These are phyloP conservation scores for Fusarium paranaense DNA, from an alignment of 2,329 filamentous ascomycete genomes.

Conservation along the genomic window DNA sequence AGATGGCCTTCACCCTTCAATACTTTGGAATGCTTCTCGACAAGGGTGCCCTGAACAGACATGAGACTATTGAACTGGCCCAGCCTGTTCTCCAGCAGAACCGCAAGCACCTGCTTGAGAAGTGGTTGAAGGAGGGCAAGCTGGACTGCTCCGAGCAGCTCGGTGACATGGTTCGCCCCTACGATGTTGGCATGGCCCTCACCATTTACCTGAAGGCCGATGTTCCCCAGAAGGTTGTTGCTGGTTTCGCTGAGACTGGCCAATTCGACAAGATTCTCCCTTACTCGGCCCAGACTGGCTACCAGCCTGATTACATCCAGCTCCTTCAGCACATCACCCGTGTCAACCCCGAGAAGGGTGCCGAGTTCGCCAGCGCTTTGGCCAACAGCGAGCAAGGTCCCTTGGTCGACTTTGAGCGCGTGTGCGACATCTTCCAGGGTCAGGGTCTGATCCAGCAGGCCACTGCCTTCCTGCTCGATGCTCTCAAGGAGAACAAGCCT, in stretches of 20 bases:
- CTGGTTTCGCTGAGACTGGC: slow-evolving; percentile 92
- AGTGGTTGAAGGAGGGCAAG: slow-evolving; percentile 98
- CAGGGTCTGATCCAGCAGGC: slow-evolving; percentile 98
- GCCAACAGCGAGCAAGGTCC: slow-evolving; percentile 90
- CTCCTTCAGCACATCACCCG: slow-evolving; percentile 93
- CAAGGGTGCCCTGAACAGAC: slow-evolving; percentile 91
- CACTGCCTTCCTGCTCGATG: slow-evolving; percentile 97
- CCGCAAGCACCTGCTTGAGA: slow-evolving; percentile 94
- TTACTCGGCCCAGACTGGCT: slow-evolving; percentile 86
- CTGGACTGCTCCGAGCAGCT: slow-evolving; percentile 96
- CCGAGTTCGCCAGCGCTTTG: slow-evolving; percentile 92
- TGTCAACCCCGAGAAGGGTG: slow-evolving; percentile 91
- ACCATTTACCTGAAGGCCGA: slow-evolving; percentile 92
- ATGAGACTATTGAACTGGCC: slow-evolving; percentile 94
- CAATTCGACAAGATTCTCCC: slow-evolving; percentile 97
- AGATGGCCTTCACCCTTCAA: slow-evolving; percentile 94
- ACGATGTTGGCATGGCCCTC: slow-evolving; percentile 89
- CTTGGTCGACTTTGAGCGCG: slow-evolving; percentile 90
- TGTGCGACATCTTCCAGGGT: slow-evolving; percentile 97
- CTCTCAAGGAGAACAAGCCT: slow-evolving; percentile 91
- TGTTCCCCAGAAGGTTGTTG: slow-evolving; percentile 92
- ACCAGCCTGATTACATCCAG: slow-evolving; percentile 94
- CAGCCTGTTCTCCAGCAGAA: slow-evolving; percentile 93
- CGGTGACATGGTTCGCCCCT: slow-evolving; percentile 90
- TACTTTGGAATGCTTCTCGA: slow-evolving; percentile 98